Evolutionary conservation across 768 basidiomycete genomes (phyloP).

Genomic region (Gelatoporia subvermispora): DNA sequence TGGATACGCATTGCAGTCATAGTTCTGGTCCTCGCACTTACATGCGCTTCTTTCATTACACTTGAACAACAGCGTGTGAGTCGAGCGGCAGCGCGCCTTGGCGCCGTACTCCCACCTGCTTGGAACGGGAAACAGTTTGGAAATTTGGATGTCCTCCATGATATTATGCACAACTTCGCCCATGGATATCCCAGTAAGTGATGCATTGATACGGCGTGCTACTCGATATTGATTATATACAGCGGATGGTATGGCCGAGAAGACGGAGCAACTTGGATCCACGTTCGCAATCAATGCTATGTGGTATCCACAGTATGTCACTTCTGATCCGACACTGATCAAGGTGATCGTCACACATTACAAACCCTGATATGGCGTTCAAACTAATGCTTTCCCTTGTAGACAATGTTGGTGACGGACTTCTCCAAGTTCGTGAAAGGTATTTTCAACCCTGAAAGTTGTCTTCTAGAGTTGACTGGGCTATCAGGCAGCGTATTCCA

Average conservation of each 20-base stretch:
- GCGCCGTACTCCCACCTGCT: conserved; percentile 1
- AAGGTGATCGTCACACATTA: conserved; percentile 1
- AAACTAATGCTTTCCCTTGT: too few species aligned
- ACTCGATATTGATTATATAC: not conserved
- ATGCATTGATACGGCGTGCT: not conserved
- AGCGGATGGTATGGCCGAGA: conserved; percentile 1
- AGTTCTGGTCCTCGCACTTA: conserved; percentile 1
- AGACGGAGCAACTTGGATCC: not conserved
- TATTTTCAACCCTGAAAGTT: not conserved
- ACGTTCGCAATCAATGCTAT: not conserved
- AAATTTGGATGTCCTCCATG: not conserved
- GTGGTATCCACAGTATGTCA: not conserved
- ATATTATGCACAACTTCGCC: not conserved
- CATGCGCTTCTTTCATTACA: not conserved
- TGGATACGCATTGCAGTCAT: not conserved
- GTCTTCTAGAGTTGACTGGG: not conserved
- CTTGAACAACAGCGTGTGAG: not conserved
- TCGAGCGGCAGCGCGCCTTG: not conserved
- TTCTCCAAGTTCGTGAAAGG: not conserved
- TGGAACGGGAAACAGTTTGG: not conserved
- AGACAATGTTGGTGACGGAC: not conserved
- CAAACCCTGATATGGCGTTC: too few species aligned
- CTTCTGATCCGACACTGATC: not conserved
- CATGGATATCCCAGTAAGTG: conserved; percentile 5
- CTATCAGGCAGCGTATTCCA: conserved; percentile 21